Evolutionary conservation across 192 early-diverging fungal species (phyloP), one percentile per base, ranked within the genome.

Genomic region (Dimargaris verticillata): DNA sequence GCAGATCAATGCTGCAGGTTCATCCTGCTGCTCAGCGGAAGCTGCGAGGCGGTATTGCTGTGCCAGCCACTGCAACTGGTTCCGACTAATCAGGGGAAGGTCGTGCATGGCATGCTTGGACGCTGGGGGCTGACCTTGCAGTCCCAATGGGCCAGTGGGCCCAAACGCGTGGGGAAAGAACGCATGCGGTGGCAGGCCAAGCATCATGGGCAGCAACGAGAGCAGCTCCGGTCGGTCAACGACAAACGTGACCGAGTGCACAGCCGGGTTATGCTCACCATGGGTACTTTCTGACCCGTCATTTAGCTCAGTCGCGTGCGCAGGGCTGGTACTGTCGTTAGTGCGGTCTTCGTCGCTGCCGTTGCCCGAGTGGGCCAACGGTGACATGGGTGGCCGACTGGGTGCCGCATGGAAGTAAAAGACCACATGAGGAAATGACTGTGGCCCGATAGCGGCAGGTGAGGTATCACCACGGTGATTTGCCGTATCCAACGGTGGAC

Each of bases 61-160:
- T 20, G 15, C 5, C 20, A 52, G 51, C 51, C 24, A 25, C 22
- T 52, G 51, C 11, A 52, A 3, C 20, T 52, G 20, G 51, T 3
- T 47, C 26, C 42, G n/a, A 2, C 28, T 64, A 1, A 65, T 25
- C 22, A 66, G 22, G 7, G 50, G 51, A 17, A 67, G 29, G 29
- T 28, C 38, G 45, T 64, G n/a, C 38, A 67, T 67, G 10, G 66
- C 66, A 3, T 41, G 10, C 25, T 66, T 44, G 15, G 66, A 68
- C 24, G 66, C 66, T 5, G 66, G 66, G 4, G 66, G 66, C 44
- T 67, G 66, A 17, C 66, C 66, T 62, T 68, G 66, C n/a, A 67
- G 38, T 17, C 49, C 22, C 28, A 9, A 66, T 33, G 25, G 48
- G 49, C 24, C 51, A 18, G 22, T 13, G 51, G 18, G 18, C 3